These are phyloP conservation scores for Biscutella laevigata DNA, from an alignment of 441 rosid species.

Conservation along the genomic window DNA sequence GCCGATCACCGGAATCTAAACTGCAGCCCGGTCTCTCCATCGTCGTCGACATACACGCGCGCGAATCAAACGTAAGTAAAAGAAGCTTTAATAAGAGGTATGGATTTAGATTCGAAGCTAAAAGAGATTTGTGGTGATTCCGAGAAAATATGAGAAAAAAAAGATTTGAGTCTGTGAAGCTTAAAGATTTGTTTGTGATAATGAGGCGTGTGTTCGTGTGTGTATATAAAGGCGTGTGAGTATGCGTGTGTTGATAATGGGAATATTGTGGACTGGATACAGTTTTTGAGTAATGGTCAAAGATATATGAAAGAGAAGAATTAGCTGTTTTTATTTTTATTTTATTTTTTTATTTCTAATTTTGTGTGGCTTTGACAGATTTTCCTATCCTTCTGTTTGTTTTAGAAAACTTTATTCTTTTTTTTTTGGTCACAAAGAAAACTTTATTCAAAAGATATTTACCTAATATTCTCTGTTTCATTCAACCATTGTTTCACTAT, in stretches of 20 bases:
- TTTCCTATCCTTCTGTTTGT: not conserved
- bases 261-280: too few relatives aligned
- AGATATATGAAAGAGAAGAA: not conserved
- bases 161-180: conserved; percentile 9
- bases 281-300: too few relatives aligned
- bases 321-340: conserved; percentile 17
- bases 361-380: conserved; percentile 23
- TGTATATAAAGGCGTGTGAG: conserved; percentile 9
- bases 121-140: conserved; percentile 1
- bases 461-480: not conserved
- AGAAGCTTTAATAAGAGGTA: not conserved
- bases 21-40: conserved; percentile 28
- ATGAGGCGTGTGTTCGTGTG: conserved; percentile 8
- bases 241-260: too few relatives aligned
- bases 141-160: too few relatives aligned
- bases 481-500: too few relatives aligned
- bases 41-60: conserved; percentile 23
- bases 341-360: too few relatives aligned
- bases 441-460: not conserved
- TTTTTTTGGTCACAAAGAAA: too few relatives aligned
- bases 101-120: not conserved
- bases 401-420: not conserved
- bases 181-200: conserved; percentile 4
- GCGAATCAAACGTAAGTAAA: not conserved
- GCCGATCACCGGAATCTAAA: conserved; percentile 11